Conservation (phyloP, 257 asterid genomes). For the Thymus mandschuricus region DNA sequence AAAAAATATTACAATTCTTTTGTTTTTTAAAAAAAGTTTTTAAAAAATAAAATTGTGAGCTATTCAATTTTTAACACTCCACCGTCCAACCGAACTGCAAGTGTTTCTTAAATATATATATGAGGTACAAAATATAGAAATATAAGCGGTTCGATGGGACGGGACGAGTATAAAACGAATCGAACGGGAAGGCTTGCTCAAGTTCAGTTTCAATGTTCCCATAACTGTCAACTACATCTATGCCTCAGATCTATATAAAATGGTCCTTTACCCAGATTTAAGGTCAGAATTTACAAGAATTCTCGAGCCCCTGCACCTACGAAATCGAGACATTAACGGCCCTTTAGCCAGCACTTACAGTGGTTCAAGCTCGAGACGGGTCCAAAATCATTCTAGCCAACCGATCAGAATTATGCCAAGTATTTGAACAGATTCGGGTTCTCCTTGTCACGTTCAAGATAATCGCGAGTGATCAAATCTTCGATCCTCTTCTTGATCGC, state of each 20-base stretch:
- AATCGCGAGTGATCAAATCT: slow-evolving; percentile 70
- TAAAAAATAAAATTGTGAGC: no score
- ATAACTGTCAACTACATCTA: slow-evolving; percentile 1
- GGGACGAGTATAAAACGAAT: no score
- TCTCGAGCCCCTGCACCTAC: slow-evolving; percentile 32
- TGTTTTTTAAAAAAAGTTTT: no score
- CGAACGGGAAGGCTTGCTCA: no score
- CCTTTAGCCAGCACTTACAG: slow-evolving; percentile 15
- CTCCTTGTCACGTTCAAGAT: slow-evolving; percentile 71
- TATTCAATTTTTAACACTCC: no score
- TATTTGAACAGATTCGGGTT: slow-evolving; percentile 65
- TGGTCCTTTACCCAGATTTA: slow-evolving; percentile 10
- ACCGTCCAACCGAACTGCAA: no score
- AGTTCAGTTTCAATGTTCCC: no score
- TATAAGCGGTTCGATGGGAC: no score
- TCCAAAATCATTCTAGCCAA: slow-evolving; percentile 3
- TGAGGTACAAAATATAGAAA: no score
- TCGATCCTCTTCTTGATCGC: slow-evolving; percentile 73
- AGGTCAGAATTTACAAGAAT: slow-evolving; percentile 35
- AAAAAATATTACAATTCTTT: no score
- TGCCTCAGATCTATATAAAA: slow-evolving; percentile 12
- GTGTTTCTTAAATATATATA: no score
- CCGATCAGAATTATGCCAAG: slow-evolving; percentile 44
- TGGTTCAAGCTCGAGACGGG: slow-evolving; percentile 19
- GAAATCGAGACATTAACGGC: slow-evolving; percentile 17